Evolutionary conservation across 257 asterid genomes (phyloP).

Genomic region (Hygrophila difformis): DNA sequence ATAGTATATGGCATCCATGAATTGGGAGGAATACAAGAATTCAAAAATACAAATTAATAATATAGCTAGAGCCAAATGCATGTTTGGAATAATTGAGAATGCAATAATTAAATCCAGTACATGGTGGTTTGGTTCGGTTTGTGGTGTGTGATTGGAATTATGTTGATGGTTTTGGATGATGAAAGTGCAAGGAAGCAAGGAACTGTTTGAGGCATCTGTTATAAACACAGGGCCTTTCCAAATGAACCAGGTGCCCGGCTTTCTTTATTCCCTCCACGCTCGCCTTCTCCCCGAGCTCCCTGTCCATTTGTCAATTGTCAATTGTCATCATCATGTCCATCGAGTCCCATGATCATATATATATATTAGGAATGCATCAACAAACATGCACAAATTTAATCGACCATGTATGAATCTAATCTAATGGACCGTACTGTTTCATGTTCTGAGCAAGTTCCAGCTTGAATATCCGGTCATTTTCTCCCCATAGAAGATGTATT

Average conservation of each 20-base stretch:
- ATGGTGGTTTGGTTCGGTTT: too few relatives aligned
- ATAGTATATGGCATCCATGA: too few relatives aligned
- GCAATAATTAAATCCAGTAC: too few relatives aligned
- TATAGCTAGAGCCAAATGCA: too few relatives aligned
- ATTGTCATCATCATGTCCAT: too few relatives aligned
- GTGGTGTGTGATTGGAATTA: too few relatives aligned
- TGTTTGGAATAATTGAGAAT: too few relatives aligned
- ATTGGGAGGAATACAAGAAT: too few relatives aligned
- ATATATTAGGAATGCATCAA: not conserved
- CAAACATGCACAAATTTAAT: not conserved
- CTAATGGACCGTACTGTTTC: slow-evolving; percentile 70
- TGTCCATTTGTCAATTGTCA: too few relatives aligned
- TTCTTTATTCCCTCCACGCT: slow-evolving; percentile 46
- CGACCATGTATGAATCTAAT: not conserved
- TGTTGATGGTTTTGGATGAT: too few relatives aligned
- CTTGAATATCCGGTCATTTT: slow-evolving; percentile 75
- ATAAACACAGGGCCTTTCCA: slow-evolving; percentile 76
- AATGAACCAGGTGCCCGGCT: slow-evolving; percentile 86
- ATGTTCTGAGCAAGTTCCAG: slow-evolving; percentile 60
- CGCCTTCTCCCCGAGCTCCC: slow-evolving; percentile 62
- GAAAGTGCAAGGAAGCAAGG: slow-evolving; percentile 56
- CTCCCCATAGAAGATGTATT: slow-evolving; percentile 93
- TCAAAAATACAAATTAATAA: too few relatives aligned
- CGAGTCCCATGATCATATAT: too few relatives aligned
- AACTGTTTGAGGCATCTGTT: slow-evolving; percentile 55